Conservation (phyloP, 2,329 filamentous ascomycete species). For the Proliferodiscus dingleyae region DNA sequence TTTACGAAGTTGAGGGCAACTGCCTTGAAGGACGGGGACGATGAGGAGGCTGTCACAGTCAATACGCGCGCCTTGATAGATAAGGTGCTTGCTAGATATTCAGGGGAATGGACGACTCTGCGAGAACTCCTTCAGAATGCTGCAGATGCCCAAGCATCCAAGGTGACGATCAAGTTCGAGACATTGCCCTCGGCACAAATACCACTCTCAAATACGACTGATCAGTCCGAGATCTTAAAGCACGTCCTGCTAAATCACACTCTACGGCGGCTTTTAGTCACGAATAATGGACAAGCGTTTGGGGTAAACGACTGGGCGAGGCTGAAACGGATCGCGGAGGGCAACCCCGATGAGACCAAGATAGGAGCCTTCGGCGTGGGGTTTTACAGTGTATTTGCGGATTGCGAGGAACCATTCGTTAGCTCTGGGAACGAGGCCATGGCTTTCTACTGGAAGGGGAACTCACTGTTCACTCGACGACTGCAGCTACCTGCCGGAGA, state of each 20-base stretch:
- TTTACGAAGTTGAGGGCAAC: constrained; percentile 76
- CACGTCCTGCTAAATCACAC: constrained; percentile 84
- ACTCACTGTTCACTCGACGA: constrained; percentile 88
- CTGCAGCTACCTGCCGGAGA: constrained; percentile 66
- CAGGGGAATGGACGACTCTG: constrained; percentile 86
- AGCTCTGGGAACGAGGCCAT: constrained; percentile 89
- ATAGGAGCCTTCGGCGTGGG: constrained; percentile 98
- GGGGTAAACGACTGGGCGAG: constrained; percentile 87
- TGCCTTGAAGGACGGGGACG: constrained; percentile 78
- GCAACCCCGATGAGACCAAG: constrained; percentile 97
- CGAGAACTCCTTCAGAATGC: constrained; percentile 97
- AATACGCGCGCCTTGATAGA: constrained; percentile 96
- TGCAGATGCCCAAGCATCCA: constrained; percentile 90
- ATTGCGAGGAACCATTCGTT: constrained; percentile 96
- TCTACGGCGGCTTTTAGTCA: constrained; percentile 78
- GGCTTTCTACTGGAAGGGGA: constrained; percentile 99
- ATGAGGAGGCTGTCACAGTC: constrained; percentile 96
- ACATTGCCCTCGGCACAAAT: constrained; percentile 77
- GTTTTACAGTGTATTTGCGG: constrained; percentile 97
- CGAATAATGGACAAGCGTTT: constrained; percentile 88
- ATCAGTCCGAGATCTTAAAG: constrained; percentile 68
- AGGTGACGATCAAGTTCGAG: constrained; percentile 87
- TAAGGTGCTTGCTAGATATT: constrained; percentile 94
- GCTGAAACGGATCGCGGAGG: constrained; percentile 95
- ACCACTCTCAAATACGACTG: constrained; percentile 57